Evolutionary conservation across 495 filamentous ascomycete genomes (phyloP).

Genomic region (Penicillium psychrofluorescens): DNA sequence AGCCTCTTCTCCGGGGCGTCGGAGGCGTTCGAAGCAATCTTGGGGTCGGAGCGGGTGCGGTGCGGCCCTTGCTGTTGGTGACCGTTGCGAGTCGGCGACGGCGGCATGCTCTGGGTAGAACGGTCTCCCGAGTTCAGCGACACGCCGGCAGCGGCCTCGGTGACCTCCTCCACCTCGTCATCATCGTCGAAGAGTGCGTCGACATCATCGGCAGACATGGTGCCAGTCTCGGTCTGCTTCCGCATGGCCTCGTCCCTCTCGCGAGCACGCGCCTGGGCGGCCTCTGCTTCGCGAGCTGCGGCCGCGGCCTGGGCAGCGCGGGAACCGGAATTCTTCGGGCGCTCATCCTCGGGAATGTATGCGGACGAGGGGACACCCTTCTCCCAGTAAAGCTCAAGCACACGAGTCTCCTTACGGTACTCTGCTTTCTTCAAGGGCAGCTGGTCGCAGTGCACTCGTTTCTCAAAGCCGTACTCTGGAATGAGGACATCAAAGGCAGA

Average conservation of each 20-base stretch:
- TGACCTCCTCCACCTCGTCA: conserved; percentile 81
- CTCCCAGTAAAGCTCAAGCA: conserved; percentile 98
- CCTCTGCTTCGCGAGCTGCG: conserved; percentile 71
- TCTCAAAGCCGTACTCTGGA: conserved; percentile 97
- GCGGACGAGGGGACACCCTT: conserved; percentile 95
- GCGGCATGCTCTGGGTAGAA: conserved; percentile 92
- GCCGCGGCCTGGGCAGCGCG: conserved; percentile 64
- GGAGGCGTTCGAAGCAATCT: conserved; percentile 66
- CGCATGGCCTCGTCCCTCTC: conserved; percentile 82
- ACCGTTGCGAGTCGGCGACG: conserved; percentile 77
- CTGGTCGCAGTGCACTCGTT: conserved; percentile 98
- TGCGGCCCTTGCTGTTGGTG: conserved; percentile 66
- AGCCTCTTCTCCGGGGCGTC: conserved; percentile 68
- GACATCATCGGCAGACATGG: conserved; percentile 80
- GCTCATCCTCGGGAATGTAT: conserved; percentile 94
- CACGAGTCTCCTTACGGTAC: conserved; percentile 87
- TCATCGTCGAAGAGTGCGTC: conserved; percentile 90
- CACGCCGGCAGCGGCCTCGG: conserved; percentile 77
- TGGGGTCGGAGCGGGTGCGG: conserved; percentile 85
- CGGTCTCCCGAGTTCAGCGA: conserved; percentile 69
- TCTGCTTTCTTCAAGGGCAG: conserved; percentile 97
- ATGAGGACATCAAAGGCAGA: conserved; percentile 98
- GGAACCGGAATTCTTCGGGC: conserved; percentile 62
- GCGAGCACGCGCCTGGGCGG: conserved; percentile 66
- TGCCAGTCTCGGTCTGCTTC: conserved; percentile 87